These are phyloP conservation scores for Botrytis tulipae DNA, from an alignment of 2,329 filamentous ascomycete species.

Conservation along the genomic window DNA sequence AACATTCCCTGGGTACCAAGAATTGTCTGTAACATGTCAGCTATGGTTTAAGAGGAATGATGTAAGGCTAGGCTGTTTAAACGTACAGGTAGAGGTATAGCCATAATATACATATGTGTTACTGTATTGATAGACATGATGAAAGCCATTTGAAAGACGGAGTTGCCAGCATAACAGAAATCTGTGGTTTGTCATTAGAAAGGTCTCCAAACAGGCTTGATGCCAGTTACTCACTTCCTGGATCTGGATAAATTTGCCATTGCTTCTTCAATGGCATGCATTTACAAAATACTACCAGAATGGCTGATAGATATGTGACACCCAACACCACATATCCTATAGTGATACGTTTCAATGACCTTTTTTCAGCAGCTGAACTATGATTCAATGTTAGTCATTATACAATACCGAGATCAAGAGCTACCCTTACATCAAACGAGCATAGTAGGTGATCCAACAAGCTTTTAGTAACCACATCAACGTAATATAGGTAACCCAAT, in stretches of 20 bases:
- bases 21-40: not conserved
- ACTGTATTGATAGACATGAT: conserved; percentile 10
- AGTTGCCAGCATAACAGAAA: conserved; percentile 11
- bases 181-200: not conserved
- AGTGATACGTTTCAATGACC: conserved; percentile 6
- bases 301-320: conserved; percentile 7
- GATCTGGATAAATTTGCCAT: conserved; percentile 20
- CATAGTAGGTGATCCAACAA: conserved; percentile 12
- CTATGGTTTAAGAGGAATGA: not conserved
- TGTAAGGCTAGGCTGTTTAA: not conserved
- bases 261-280: conserved; percentile 17
- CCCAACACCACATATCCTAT: conserved; percentile 8
- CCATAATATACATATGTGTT: conserved; percentile 11
- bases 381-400: not conserved
- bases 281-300: conserved; percentile 12
- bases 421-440: conserved; percentile 3
- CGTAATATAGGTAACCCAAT: conserved; percentile 15
- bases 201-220: not conserved
- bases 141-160: conserved; percentile 2
- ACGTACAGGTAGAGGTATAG: conserved; percentile 14
- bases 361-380: not conserved
- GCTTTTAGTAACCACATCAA: conserved; percentile 13
- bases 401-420: not conserved
- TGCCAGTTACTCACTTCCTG: conserved; percentile 4
- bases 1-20: not conserved